phyloP scores from a whole-genome alignment of 257 asterid genomes.

The Nicotiana tabacum region DNA sequence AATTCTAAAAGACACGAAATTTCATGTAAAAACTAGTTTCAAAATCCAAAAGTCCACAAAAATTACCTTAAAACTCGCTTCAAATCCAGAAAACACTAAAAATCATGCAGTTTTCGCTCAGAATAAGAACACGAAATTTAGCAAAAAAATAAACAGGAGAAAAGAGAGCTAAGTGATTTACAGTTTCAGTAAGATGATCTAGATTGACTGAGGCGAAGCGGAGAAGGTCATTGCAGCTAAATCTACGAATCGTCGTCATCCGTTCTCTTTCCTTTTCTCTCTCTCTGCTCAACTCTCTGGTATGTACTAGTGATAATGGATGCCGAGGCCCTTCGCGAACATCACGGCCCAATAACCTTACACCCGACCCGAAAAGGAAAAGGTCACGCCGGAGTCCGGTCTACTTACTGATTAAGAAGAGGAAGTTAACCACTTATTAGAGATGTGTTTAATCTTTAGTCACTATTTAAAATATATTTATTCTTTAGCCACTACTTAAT shows the following conservation, averaged over 20 bases:
- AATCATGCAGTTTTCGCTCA: not conserved
- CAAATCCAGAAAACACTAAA: not conserved
- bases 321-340: not conserved
- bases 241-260: slow-evolving; percentile 89
- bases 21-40: not conserved
- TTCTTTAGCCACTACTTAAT: too few species aligned
- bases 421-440: too few species aligned
- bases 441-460: too few species aligned
- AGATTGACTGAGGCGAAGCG: slow-evolving; percentile 82
- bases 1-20: not conserved
- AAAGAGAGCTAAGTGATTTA: not conserved
- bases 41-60: not conserved
- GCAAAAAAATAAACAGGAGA: not conserved
- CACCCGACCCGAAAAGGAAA: not conserved
- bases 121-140: not conserved
- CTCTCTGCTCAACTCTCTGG: not conserved
- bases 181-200: slow-evolving; percentile 93
- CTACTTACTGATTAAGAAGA: too few species aligned
- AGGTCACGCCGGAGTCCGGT: not conserved
- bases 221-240: slow-evolving; percentile 94
- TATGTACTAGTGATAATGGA: not conserved
- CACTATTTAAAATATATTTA: too few species aligned
- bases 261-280: not conserved
- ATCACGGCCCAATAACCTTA: not conserved
- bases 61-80: not conserved